A percentile compares a stretch with the other conserved stretches of the same genome.
Conservation (phyloP, 1,284 basidiomycete genomes). For the Puccinia triticina region DNA sequence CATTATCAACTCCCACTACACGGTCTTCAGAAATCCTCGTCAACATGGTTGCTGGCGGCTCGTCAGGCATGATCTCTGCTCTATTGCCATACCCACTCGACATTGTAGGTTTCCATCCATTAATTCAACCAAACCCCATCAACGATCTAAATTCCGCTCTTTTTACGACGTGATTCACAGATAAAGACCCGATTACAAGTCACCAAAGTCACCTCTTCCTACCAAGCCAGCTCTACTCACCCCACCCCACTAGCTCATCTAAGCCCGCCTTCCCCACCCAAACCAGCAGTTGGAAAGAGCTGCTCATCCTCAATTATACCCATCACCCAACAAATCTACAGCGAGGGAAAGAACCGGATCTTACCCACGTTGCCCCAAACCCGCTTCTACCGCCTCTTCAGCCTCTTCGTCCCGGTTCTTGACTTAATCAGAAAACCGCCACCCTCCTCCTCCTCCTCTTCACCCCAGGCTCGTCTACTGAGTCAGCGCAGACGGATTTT, state of each 20-base stretch:
- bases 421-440: conserved; percentile 24
- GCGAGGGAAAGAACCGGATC: conserved; percentile 41
- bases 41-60: conserved; percentile 56
- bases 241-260: not conserved
- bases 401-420: conserved; percentile 46
- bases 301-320: conserved; percentile 16
- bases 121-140: not conserved
- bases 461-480: not conserved
- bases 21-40: conserved; percentile 54
- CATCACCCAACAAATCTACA: conserved; percentile 46
- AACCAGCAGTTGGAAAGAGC: not conserved
- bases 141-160: no score
- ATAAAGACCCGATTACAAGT: conserved; percentile 51
- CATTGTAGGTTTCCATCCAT: conserved; percentile 9
- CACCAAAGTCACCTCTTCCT: conserved; percentile 46
- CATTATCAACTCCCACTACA: conserved; percentile 36
- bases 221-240: conserved; percentile 22
- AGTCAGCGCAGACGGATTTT: conserved; percentile 21
- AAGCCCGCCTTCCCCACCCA: not conserved
- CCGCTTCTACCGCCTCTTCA: conserved; percentile 52
- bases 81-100: conserved; percentile 57
- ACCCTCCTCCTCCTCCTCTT: not conserved
- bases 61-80: conserved; percentile 56
- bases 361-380: conserved; percentile 54
- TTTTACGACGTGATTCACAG: not conserved